phyloP scores from a whole-genome alignment of 1,284 basidiomycete species.

The Cronartium ribicola region DNA sequence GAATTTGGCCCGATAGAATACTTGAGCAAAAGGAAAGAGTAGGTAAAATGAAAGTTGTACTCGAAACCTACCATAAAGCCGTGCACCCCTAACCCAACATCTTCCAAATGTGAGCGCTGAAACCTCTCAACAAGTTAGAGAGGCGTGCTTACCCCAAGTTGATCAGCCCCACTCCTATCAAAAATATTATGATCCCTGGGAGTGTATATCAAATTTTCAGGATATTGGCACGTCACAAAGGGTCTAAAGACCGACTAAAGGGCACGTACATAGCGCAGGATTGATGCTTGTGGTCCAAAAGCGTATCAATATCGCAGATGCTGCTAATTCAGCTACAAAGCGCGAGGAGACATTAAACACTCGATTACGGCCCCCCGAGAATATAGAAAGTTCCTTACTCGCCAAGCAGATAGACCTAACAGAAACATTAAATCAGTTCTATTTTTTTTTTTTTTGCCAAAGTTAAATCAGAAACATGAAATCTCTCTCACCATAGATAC shows the following conservation, averaged over 20 bases:
- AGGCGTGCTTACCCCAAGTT: not conserved
- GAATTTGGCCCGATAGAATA: not conserved
- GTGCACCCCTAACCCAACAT: not conserved
- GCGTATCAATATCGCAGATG: conserved; percentile 31
- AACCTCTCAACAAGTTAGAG: no score
- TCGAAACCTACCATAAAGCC: not conserved
- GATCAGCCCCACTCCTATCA: conserved; percentile 22
- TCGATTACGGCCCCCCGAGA: not conserved
- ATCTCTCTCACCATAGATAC: conserved; percentile 36
- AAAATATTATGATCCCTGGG: conserved; percentile 37
- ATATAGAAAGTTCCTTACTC: conserved; percentile 17
- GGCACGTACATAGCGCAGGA: conserved; percentile 32
- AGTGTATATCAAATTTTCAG: not conserved
- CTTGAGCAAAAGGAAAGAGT: not conserved
- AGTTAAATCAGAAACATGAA: not conserved
- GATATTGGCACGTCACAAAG: not conserved
- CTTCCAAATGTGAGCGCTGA: not conserved
- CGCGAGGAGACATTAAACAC: not conserved
- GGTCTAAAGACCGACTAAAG: not conserved
- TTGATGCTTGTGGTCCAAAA: conserved; percentile 34
- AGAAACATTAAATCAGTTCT: not conserved
- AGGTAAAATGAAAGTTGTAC: not conserved
- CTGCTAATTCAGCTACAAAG: conserved; percentile 35
- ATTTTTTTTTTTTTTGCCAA: not conserved
- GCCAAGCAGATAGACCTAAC: conserved; percentile 26